These are phyloP conservation scores for Aspergillus melleus DNA, from an alignment of 2,329 filamentous ascomycete species.

Conservation along the genomic window DNA sequence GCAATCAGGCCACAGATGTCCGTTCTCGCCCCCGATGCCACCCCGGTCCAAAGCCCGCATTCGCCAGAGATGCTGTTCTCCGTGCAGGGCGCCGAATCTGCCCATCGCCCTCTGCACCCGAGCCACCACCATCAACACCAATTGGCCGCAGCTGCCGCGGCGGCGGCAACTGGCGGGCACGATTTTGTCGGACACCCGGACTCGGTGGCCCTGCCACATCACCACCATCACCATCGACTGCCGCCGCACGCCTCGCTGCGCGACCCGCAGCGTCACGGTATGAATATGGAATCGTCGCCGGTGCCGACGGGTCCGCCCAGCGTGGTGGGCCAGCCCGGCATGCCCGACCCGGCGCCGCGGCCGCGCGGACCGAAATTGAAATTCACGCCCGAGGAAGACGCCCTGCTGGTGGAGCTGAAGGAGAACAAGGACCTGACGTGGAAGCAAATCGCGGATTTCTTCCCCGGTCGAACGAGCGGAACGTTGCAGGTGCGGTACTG, in stretches of 20 bases:
- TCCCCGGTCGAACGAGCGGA: slow-evolving; percentile 84
- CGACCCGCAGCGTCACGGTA: slow-evolving; percentile 65
- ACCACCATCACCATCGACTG: slow-evolving; percentile 79
- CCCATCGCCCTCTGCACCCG: slow-evolving; percentile 24
- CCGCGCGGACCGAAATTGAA: slow-evolving; percentile 89
- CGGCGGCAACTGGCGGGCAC: slow-evolving; percentile 15
- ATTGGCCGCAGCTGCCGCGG: background rate
- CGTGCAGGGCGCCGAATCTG: slow-evolving; percentile 29
- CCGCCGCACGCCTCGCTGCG: slow-evolving; percentile 70
- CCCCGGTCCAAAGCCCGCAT: slow-evolving; percentile 30
- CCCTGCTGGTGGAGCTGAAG: slow-evolving; percentile 83
- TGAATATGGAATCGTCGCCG: slow-evolving; percentile 43
- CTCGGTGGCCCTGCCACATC: slow-evolving; percentile 50
- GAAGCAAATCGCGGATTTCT: slow-evolving; percentile 98
- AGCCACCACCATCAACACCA: slow-evolving; percentile 26
- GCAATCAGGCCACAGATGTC: slow-evolving; percentile 32
- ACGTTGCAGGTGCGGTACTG: slow-evolving; percentile 93
- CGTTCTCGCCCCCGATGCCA: slow-evolving; percentile 31
- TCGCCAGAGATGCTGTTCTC: slow-evolving; percentile 39
- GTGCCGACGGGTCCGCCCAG: slow-evolving; percentile 68
- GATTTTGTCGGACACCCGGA: slow-evolving; percentile 43
- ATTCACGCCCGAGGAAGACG: slow-evolving; percentile 90
- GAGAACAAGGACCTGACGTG: slow-evolving; percentile 93
- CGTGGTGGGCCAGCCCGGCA: slow-evolving; percentile 81
- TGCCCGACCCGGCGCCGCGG: slow-evolving; percentile 78